Conservation (phyloP, 1,284 basidiomycete species). For the Cryptococcus hybrid region DNA sequence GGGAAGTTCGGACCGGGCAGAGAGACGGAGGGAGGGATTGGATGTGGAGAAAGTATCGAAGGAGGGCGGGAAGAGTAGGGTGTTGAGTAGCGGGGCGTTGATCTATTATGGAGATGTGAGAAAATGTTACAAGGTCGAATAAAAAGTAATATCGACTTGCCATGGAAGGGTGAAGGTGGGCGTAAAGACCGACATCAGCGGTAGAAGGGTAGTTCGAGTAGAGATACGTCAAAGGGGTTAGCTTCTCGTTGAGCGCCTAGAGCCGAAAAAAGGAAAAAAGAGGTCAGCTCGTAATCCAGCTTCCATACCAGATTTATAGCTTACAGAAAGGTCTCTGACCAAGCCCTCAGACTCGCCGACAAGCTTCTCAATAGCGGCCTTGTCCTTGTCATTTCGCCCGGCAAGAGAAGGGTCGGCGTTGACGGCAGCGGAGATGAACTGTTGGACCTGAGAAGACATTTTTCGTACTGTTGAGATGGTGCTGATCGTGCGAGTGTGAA, state of each 20-base stretch:
- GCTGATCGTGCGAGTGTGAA: background rate
- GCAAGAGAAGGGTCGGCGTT: slow-evolving; percentile 40
- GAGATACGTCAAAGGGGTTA: slow-evolving; percentile 75
- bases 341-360: slow-evolving; percentile 34
- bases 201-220: slow-evolving; percentile 75
- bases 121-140: background rate
- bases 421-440: slow-evolving; percentile 43
- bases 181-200: slow-evolving; percentile 82
- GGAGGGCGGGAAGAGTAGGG: slow-evolving; percentile 72
- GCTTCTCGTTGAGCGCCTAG: slow-evolving; percentile 69
- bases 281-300: background rate
- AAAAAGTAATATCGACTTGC: slow-evolving; percentile 54
- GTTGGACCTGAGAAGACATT: slow-evolving; percentile 35
- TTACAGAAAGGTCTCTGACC: slow-evolving; percentile 41
- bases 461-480: slow-evolving; percentile 5
- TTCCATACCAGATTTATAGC: slow-evolving; percentile 1
- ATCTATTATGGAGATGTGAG: slow-evolving; percentile 10
- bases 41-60: slow-evolving; percentile 91
- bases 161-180: slow-evolving; percentile 70
- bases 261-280: background rate
- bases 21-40: slow-evolving; percentile 62
- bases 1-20: slow-evolving; percentile 42
- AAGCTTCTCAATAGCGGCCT: slow-evolving; percentile 36
- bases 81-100: slow-evolving; percentile 58
- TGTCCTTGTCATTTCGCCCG: slow-evolving; percentile 41